Conservation (phyloP, 768 basidiomycete species). For the Lactarius vividus region DNA sequence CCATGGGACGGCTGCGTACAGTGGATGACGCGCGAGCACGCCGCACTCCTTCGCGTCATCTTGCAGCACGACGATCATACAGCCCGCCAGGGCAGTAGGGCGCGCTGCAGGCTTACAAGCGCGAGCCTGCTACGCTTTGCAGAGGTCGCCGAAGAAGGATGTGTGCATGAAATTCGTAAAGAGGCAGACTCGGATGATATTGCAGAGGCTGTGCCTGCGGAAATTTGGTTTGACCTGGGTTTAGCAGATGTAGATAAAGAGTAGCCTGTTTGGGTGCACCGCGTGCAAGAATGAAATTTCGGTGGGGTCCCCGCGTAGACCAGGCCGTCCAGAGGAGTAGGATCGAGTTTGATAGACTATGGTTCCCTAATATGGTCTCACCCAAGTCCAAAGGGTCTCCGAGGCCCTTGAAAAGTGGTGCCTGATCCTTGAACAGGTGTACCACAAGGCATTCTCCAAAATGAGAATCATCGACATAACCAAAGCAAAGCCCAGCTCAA, state of each 20-base stretch:
- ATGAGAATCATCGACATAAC: neutral
- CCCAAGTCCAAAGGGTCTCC: neutral
- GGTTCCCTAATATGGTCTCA: neutral
- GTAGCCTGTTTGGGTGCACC: neutral
- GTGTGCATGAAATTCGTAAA: neutral
- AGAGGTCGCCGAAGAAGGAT: neutral
- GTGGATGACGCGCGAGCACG: neutral
- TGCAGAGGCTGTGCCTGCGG: neutral
- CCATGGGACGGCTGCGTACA: conserved; percentile 3
- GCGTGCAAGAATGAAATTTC: neutral
- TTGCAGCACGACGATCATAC: conserved; percentile 1
- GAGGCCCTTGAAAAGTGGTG: too few relatives aligned
- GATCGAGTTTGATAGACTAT: neutral
- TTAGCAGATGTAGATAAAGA: neutral
- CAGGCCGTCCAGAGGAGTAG: neutral
- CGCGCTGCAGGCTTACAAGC: conserved; percentile 19
- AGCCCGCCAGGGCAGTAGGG: too few relatives aligned
- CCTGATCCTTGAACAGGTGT: neutral
- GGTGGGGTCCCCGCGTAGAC: neutral
- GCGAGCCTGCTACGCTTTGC: conserved; percentile 11
- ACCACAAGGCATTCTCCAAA: neutral
- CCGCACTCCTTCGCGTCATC: neutral
- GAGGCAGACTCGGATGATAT: neutral
- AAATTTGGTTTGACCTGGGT: neutral
- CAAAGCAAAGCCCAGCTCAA: neutral